phyloP scores from a whole-genome alignment of 2,329 filamentous ascomycete genomes.

The Sclerotiophoma versabilis region DNA sequence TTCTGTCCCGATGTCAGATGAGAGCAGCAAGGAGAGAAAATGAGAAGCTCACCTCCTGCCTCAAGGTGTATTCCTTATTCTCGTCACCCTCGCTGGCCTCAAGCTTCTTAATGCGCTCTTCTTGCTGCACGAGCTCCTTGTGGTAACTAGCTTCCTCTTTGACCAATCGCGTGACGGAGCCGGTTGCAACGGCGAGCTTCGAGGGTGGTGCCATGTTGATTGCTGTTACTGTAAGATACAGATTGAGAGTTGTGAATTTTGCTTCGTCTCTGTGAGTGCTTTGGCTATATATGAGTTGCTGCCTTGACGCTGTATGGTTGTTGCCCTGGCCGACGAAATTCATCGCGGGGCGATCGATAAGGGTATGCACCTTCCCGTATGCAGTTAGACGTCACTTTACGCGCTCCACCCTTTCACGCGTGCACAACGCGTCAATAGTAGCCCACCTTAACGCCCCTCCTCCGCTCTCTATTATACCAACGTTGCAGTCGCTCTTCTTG shows the following conservation, averaged over 20 bases:
- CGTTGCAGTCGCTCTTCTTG: constrained; percentile 7
- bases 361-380: constrained; percentile 3
- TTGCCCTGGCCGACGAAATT: constrained; percentile 28
- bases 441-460: constrained; percentile 25
- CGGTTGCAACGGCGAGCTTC: constrained; percentile 78
- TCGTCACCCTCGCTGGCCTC: constrained; percentile 68
- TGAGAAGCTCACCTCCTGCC: constrained; percentile 74
- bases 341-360: constrained; percentile 19
- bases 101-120: constrained; percentile 73
- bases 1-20: constrained; percentile 58
- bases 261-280: not conserved
- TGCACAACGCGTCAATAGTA: constrained; percentile 30
- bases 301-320: constrained; percentile 16
- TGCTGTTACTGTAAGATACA: not conserved
- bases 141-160: constrained; percentile 94
- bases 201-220: constrained; percentile 75
- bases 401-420: constrained; percentile 35
- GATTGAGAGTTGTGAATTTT: not conserved
- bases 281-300: constrained; percentile 9
- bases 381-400: constrained; percentile 23
- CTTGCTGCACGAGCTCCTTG: constrained; percentile 80
- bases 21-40: too few relatives aligned
- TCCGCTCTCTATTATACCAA: not conserved
- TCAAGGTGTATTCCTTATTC: constrained; percentile 80
- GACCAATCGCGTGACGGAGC: constrained; percentile 80